phyloP scores from a whole-genome alignment of 371 early-diverging fungal genomes.

The Lichtheimia corymbifera region DNA sequence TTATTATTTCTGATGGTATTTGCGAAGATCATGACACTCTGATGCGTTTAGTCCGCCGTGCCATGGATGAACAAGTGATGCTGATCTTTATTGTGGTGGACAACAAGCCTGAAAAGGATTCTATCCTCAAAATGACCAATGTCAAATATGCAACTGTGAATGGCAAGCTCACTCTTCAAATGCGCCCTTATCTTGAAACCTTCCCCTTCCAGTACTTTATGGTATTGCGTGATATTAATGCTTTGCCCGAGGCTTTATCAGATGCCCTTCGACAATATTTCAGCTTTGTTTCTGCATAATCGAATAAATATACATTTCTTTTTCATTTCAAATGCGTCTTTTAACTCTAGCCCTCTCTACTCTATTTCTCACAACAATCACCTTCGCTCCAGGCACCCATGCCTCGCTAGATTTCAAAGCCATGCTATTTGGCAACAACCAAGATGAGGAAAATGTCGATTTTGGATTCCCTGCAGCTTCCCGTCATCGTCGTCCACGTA shows the following conservation, averaged over 20 bases:
- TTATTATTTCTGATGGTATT: conserved; percentile 96
- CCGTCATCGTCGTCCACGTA: background rate
- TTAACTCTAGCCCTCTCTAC: too few relatives aligned
- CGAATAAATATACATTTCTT: background rate
- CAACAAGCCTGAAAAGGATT: conserved; percentile 81
- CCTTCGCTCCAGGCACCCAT: background rate
- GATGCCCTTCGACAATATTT: conserved; percentile 96
- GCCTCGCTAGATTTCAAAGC: conserved; percentile 2
- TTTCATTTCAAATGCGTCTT: background rate
- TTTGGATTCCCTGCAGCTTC: background rate
- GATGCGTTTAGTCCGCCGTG: conserved; percentile 76
- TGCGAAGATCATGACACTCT: conserved; percentile 91
- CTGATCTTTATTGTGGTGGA: conserved; percentile 95
- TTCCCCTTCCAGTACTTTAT: conserved; percentile 98
- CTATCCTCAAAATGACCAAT: conserved; percentile 85
- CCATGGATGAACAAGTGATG: conserved; percentile 89
- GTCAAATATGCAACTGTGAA: conserved; percentile 74
- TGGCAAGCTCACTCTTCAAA: conserved; percentile 69
- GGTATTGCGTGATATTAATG: conserved; percentile 85
- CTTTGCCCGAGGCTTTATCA: conserved; percentile 86
- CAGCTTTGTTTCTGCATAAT: conserved; percentile 48
- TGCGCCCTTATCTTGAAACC: conserved; percentile 91
- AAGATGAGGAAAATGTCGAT: background rate
- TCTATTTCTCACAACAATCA: too few relatives aligned
- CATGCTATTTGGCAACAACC: conserved; percentile 5